Percentiles rank a stretch among this genome's conserved stretches.
Evolutionary conservation across 176 grass and related monocot genomes (phyloP).

Genomic region (Olyra latifolia): DNA sequence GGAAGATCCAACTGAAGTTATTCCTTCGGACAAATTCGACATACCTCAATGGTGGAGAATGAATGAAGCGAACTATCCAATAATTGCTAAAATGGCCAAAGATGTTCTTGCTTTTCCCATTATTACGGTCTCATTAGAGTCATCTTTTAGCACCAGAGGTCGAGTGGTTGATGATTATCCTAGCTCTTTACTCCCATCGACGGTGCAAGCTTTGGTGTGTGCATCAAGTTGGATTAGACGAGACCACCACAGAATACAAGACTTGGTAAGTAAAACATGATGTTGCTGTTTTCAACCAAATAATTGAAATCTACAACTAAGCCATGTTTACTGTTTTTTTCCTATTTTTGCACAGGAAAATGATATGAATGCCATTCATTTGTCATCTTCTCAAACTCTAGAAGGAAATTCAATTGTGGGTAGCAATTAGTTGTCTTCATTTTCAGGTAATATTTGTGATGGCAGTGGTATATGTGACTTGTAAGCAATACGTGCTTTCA

Average conservation of each 20-base stretch:
- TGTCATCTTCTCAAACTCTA: not conserved
- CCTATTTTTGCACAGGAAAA: not conserved
- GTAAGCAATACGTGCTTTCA: no score
- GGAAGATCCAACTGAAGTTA: not conserved
- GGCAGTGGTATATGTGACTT: no score
- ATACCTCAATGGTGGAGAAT: not conserved
- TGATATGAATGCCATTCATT: not conserved
- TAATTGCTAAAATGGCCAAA: not conserved
- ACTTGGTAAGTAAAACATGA: not conserved
- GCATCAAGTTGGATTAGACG: not conserved
- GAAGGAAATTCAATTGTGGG: not conserved
- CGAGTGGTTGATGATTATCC: not conserved
- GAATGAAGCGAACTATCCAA: not conserved
- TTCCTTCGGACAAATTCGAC: not conserved
- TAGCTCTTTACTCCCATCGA: not conserved
- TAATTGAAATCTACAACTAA: not conserved
- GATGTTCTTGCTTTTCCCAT: not conserved
- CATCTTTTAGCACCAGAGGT: not conserved
- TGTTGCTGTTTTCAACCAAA: not conserved
- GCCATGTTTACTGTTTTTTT: not conserved
- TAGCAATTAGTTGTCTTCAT: not conserved
- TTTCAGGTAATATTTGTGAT: no score
- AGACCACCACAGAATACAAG: not conserved
- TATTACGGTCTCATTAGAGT: not conserved
- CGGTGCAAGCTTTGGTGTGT: not conserved